Base-by-base conservation (phyloP, 768 basidiomycete species). In the Trametes coccinea region DNA sequence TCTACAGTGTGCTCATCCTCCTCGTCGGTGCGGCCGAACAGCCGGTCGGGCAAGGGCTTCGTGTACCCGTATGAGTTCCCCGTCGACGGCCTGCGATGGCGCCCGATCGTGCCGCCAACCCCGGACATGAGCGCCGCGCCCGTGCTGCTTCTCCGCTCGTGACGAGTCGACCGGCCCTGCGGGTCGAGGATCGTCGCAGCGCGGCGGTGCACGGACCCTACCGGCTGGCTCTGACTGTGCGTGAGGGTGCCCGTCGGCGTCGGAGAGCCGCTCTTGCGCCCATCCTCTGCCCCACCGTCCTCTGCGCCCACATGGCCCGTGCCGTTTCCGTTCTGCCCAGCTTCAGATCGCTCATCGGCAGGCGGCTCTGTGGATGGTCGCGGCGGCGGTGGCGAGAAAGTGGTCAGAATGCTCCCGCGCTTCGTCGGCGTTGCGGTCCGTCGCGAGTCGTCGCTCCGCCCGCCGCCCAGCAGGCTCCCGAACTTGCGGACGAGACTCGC, bases 101-200 rank as follows among this genome's bases (percentile, higher is more conserved):
- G 79, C 9, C 87, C 87, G 60, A 89, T 80, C 4, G 87, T 84
- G 14, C 84, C 86, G 11, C 69, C 66, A n/a, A 61, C 70, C 8
- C 54, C 81, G 29, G 78, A 79, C 43, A 84, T 70, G 46, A 84
- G 71, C 49, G 86, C 84, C 27, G 84, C 89, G 30, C 90, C 87
- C 0, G 88, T 89, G 68, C 89, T 92, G 69, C 89, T 90, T 69
- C 92, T 75, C 69, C 91, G 78, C 64, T 90, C 88, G 70, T 93
- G 91, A 45, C 86, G 78, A 13, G 78, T 76, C 27, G 85, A 75
- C 13, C 85, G 79, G 14, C 85, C 83, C 50, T 84, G 81, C 0
- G 89, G 83, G 71, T 93, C 91, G 37, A 92, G 70, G 40, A 92
- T 80, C 14, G 91, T 92, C 59, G 90, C 89, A 4, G 90, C 90